These are phyloP conservation scores for Knufia fluminis DNA, from an alignment of 2,329 filamentous ascomycete species.

Conservation along the genomic window DNA sequence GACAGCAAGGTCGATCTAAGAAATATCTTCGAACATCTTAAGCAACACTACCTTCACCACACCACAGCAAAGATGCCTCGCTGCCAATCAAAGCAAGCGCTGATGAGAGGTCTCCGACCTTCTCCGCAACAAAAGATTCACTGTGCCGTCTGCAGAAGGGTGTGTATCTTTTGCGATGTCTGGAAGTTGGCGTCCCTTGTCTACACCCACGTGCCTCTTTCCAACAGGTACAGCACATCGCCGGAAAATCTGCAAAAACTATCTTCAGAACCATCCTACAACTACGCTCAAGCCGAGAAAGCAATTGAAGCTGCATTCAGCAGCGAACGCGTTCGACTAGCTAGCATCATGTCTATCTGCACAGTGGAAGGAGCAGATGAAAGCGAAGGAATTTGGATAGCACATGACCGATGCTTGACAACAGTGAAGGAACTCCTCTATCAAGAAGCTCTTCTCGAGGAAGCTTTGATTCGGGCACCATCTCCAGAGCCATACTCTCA, in stretches of 20 bases:
- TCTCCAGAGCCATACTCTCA: conserved; percentile 2
- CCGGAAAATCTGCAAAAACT: conserved; percentile 12
- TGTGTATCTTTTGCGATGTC: conserved; percentile 23
- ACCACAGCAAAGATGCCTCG: conserved; percentile 12
- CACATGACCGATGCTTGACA: conserved; percentile 18
- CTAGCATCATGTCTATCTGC: conserved; percentile 22
- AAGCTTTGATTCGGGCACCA: conserved; percentile 7
- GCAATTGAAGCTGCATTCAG: conserved; percentile 22
- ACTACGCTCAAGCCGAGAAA: conserved; percentile 16
- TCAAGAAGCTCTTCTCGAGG: conserved; percentile 20
- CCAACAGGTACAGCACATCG: conserved; percentile 16
- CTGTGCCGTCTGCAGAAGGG: conserved; percentile 14
- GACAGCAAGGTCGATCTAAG: not conserved
- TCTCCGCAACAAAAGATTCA: conserved; percentile 17
- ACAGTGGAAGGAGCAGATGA: conserved; percentile 20
- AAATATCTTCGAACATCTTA: not conserved
- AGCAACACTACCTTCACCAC: conserved; percentile 1
- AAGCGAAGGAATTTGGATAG: conserved; percentile 18
- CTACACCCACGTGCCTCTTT: conserved; percentile 18
- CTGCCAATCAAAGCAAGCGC: conserved; percentile 17
- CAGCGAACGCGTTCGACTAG: conserved; percentile 18
- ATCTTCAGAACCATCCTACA: conserved; percentile 13
- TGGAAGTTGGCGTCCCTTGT: conserved; percentile 22
- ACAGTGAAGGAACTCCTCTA: conserved; percentile 21
- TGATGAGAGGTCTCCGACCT: conserved; percentile 19